Conservation (phyloP, 139 green algal species). For the Chlorella sp. region DNA sequence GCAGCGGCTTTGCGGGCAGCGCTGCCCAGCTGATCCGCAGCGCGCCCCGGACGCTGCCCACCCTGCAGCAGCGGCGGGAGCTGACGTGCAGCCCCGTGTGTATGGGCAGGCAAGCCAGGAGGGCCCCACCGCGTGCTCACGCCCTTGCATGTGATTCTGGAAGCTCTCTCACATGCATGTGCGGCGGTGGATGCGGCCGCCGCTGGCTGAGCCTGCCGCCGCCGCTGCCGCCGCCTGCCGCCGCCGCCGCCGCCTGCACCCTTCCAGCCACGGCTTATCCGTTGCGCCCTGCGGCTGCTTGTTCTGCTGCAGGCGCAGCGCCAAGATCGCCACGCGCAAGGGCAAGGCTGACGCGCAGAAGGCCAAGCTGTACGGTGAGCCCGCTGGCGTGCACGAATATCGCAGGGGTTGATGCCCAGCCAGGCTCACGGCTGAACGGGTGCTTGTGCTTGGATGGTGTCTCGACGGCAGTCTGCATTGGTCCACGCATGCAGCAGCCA, state of each 20-base stretch:
- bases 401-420: no score
- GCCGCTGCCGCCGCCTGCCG: no score
- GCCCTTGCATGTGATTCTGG: no score
- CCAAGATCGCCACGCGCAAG: constrained; percentile 85
- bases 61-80: neutral
- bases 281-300: neutral
- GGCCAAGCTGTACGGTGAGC: constrained; percentile 81
- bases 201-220: no score
- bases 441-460: no score
- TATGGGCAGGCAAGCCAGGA: neutral
- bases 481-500: no score
- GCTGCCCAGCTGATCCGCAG: neutral
- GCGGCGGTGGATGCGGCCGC: no score
- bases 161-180: no score
- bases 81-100: neutral
- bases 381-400: no score
- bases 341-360: constrained; percentile 62
- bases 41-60: neutral
- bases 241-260: neutral
- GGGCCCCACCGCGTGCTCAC: no score
- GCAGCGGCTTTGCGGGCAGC: constrained; percentile 7
- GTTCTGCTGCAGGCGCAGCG: constrained; percentile 37
- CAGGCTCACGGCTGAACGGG: no score
- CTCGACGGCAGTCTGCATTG: no score
- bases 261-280: neutral